Base-by-base conservation (phyloP, 2,329 filamentous ascomycete genomes). In the Fusarium ramigenum region DNA sequence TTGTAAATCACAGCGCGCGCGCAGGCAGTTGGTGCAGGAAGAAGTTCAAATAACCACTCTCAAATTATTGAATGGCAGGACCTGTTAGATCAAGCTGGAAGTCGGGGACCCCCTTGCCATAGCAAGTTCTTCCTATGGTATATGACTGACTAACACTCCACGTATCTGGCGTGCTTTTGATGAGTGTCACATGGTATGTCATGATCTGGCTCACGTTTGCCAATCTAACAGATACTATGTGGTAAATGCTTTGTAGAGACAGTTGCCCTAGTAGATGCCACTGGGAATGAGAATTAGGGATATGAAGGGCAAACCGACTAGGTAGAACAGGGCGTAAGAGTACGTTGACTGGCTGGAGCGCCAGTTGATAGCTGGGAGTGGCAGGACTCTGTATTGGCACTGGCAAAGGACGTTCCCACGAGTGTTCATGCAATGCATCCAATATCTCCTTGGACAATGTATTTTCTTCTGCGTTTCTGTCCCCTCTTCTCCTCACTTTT, bases 221-320 rank as follows among this genome's bases (percentile, higher is more conserved):
- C 0, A 46, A 46, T 28, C 8, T 7, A 7, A 25, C 2, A 46
- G 2, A 15, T 28, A 7, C 2, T 1, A 25, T 46, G 23, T 2
- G 9, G 12, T 7, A 10, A 15, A 28, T 28, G 3, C 2, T 28
- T 16, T 28, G 4, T 21, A 21, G 25, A 46, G 18, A 46, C 25
- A 46, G 18, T 15, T 28, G 12, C 0, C 4, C 25, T 28, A 15
- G 25, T 19, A 46, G 18, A 21, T 46, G 4, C 18, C 18, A 28
- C 25, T 46, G 18, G 8, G 18, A 46, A 28, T 28, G 18, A 12
- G 25, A 46, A 11, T 15, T 4, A 12, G 9, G 14, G 9, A 10
- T 2, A 43, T 8, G 15, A 23, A 18, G n/a, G 5, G 18, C 18
- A 28, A 15, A 15, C 9, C 9, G 10, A 28, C 18, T 21, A 12